Evolutionary conservation across 192 early-diverging fungal genomes (phyloP), one percentile per base, ranked within the genome.

Genomic region (Spinellus fusiger): DNA sequence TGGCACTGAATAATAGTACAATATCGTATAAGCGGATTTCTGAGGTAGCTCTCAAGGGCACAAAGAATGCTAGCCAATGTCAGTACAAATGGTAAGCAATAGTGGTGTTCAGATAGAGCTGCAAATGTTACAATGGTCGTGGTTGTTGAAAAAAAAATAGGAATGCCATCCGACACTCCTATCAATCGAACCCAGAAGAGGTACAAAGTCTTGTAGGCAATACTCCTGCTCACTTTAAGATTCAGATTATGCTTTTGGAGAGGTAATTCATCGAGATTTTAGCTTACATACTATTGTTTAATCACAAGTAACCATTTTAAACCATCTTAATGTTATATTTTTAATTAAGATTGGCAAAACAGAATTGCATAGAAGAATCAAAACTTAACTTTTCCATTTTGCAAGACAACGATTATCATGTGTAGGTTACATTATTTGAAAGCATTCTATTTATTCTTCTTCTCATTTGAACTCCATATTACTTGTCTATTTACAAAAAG

Each of bases 321-420:
- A 44, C 23, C 35, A 6, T 10, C 22, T 18, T 26, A 8, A n/a
- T 44, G 23, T 15, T 44, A 20, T 4, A 28, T 56, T 20, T 22
- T 33, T 56, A 33, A 37, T 33, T 56, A 33, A 37, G 20, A n/a
- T 28, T 22, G 9, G 44, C 22, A 15, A 34, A n/a, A n/a, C 32
- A 58, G 23, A 35, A 31, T 25, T 25, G 13, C n/a, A 34, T 4
- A 40, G 23, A 25, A 13, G 35, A 58, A 40, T 12, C 37, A 38
- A 35, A 58, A 23, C 31, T 35, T 10, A 38, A 58, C 40, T 44
- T 58, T 44, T 58, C 32, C 37, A 35, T 13, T 23, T 22, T 46
- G 1, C 40, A 44, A 44, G 40, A 44, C 34, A 31, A 44, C n/a
- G 22, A 26, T 4, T 58, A 15, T 35, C 56, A 22, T 20, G 22